Percentiles rank a stretch among this genome's conserved stretches.
Conservation (phyloP, 768 basidiomycete species). For the Mrakia gelida region DNA sequence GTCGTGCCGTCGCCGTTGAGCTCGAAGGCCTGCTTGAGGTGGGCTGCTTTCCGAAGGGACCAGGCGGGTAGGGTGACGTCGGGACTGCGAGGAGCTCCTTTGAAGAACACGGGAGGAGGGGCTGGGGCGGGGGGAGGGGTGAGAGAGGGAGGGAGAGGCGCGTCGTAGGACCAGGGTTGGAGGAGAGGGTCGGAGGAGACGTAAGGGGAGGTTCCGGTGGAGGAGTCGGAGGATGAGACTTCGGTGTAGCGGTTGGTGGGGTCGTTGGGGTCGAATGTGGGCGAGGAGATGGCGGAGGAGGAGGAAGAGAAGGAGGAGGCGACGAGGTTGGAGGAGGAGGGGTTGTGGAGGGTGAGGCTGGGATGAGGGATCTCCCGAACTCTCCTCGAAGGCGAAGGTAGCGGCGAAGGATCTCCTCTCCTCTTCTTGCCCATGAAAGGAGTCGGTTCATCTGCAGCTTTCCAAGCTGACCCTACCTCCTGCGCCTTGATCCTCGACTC, state of each 20-base stretch:
- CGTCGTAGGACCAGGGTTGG: not conserved
- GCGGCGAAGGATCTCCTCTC: not conserved
- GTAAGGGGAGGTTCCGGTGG: not conserved
- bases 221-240: not conserved
- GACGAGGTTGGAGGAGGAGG: not conserved
- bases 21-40: not conserved
- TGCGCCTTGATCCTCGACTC: not conserved
- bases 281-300: not conserved
- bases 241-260: not conserved
- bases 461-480: not conserved
- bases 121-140: not conserved
- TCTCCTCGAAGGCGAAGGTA: not conserved
- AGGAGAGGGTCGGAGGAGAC: not conserved
- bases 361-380: not conserved
- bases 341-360: not conserved
- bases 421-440: not conserved
- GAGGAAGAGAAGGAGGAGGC: not conserved
- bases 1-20: slow-evolving; percentile 1
- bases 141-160: not conserved
- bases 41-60: slow-evolving; percentile 11
- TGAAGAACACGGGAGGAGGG: not conserved
- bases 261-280: not conserved
- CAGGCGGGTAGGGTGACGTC: not conserved
- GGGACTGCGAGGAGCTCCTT: not conserved
- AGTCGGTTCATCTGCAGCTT: not conserved